Percentiles rank a stretch among this genome's conserved stretches.
Evolutionary conservation across 2,329 filamentous ascomycete species (phyloP).

Genomic region (Aspergillus persii): DNA sequence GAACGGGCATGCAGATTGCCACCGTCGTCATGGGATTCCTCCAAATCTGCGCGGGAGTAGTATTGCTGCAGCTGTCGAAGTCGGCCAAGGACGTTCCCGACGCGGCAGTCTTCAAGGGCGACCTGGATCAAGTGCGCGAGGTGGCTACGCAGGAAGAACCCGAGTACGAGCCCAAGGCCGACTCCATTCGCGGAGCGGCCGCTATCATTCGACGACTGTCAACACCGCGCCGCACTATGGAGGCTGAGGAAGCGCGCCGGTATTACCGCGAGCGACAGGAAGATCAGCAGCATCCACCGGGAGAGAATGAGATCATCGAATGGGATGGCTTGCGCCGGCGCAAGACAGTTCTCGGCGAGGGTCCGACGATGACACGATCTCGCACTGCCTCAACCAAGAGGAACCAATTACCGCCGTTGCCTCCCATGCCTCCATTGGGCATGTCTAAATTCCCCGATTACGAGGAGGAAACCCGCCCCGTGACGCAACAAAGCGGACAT

Average conservation of each 20-base stretch:
- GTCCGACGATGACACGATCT: slow-evolving; percentile 42
- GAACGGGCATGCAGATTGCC: slow-evolving; percentile 72
- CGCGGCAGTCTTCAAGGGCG: slow-evolving; percentile 83
- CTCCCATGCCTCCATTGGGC: slow-evolving; percentile 71
- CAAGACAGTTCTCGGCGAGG: slow-evolving; percentile 54
- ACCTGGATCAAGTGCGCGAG: slow-evolving; percentile 91
- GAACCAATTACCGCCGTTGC: slow-evolving; percentile 65
- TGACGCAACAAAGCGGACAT: slow-evolving; percentile 28
- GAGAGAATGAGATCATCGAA: slow-evolving; percentile 77
- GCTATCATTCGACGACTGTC: slow-evolving; percentile 85
- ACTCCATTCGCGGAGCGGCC: slow-evolving; percentile 87
- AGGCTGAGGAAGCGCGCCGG: slow-evolving; percentile 74
- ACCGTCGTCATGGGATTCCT: slow-evolving; percentile 93
- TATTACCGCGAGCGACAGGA: slow-evolving; percentile 73
- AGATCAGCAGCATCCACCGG: slow-evolving; percentile 70
- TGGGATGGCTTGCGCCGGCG: slow-evolving; percentile 88
- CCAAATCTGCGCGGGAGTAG: slow-evolving; percentile 87
- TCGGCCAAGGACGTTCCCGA: slow-evolving; percentile 97
- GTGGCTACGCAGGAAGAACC: slow-evolving; percentile 93
- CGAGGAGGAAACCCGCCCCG: slow-evolving; percentile 39
- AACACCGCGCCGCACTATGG: slow-evolving; percentile 69
- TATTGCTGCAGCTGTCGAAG: slow-evolving; percentile 93
- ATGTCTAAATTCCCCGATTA: slow-evolving; percentile 78
- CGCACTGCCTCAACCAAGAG: slow-evolving; percentile 45
- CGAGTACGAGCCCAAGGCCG: slow-evolving; percentile 94